Conservation (phyloP, 768 basidiomycete species). For the Grammothele lineata region DNA sequence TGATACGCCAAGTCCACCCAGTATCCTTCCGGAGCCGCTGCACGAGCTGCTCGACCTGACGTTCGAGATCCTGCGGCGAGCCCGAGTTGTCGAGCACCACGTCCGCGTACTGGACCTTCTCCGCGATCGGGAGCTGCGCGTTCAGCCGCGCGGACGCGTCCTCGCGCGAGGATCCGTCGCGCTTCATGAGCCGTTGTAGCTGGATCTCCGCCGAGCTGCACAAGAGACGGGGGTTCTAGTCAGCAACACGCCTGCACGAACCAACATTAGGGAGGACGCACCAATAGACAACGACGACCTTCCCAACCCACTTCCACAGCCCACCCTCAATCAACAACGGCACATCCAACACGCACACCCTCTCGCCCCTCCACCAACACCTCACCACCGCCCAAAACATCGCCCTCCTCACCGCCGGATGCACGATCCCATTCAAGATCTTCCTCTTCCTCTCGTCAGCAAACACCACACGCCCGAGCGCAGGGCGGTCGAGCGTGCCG, state of each 20-base stretch:
- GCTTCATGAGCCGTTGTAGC: constrained; percentile 72
- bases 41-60: constrained; percentile 45
- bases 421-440: constrained; percentile 79
- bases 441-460: constrained; percentile 66
- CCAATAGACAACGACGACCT: constrained; percentile 91
- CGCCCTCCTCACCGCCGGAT: constrained; percentile 83
- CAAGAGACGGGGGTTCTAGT: background rate
- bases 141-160: constrained; percentile 73
- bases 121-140: constrained; percentile 74
- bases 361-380: constrained; percentile 75
- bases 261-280: too few species aligned
- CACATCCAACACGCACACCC: constrained; percentile 81
- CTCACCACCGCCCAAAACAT: constrained; percentile 66
- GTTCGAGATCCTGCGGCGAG: constrained; percentile 58
- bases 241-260: too few species aligned
- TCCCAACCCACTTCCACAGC: constrained; percentile 78
- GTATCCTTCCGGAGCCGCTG: constrained; percentile 37
- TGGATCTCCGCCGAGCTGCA: constrained; percentile 78
- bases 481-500: constrained; percentile 76
- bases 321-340: constrained; percentile 89
- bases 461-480: constrained; percentile 84
- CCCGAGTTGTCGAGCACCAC: constrained; percentile 89
- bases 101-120: constrained; percentile 84
- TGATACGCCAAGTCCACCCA: constrained; percentile 58
- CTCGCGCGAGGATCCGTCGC: constrained; percentile 60